phyloP scores from a whole-genome alignment of 1,284 basidiomycete species.

The Puccinia horiana region DNA sequence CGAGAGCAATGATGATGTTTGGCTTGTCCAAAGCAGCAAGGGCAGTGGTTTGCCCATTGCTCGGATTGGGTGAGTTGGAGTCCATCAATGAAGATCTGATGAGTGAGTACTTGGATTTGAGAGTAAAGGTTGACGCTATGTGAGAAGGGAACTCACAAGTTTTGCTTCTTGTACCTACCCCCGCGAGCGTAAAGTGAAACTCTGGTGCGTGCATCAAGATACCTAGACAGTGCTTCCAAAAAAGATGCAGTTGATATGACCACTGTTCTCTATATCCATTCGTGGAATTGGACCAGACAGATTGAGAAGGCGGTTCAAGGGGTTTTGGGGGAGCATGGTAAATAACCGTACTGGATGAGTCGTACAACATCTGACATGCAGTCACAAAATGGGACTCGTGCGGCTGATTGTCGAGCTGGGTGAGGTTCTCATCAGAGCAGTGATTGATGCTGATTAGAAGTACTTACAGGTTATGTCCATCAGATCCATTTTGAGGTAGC shows the following conservation, averaged over 20 bases:
- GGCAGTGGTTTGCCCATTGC: slow-evolving; percentile 9
- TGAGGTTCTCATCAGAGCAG: not conserved
- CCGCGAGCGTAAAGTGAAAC: not conserved
- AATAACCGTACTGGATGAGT: slow-evolving; percentile 7
- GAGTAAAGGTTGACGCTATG: not conserved
- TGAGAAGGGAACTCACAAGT: not conserved
- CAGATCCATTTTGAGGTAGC: not conserved
- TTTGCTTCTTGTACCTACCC: not conserved
- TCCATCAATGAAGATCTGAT: not conserved
- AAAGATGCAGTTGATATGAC: not conserved
- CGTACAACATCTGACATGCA: slow-evolving; percentile 10
- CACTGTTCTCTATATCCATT: not conserved
- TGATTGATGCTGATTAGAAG: not conserved
- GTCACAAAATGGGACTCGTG: not conserved
- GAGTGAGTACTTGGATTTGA: not conserved
- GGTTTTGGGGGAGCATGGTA: not conserved
- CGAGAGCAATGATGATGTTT: not conserved
- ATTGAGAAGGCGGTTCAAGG: slow-evolving; percentile 22
- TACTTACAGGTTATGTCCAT: not conserved
- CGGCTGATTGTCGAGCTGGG: not conserved
- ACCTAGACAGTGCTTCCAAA: not conserved
- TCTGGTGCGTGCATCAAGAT: not conserved
- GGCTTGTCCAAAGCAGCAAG: slow-evolving; percentile 18
- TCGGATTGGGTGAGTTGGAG: not conserved
- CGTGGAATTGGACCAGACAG: slow-evolving; percentile 2